Conservation (phyloP, 2,329 filamentous ascomycete species). For the Cercospora beticola region DNA sequence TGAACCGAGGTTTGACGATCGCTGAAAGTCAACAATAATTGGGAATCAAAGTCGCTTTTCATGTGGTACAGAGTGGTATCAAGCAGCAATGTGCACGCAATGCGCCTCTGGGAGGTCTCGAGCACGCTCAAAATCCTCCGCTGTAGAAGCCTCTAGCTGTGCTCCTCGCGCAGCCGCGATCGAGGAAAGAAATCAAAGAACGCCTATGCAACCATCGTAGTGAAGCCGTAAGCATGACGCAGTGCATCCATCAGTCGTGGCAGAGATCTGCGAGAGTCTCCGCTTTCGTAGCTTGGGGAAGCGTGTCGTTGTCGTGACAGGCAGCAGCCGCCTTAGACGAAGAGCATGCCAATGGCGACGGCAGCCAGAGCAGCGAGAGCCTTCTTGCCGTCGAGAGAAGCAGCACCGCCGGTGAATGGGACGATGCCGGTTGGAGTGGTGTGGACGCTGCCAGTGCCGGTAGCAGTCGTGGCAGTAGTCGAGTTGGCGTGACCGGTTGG, state of each 20-base stretch:
- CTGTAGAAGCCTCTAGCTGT: background rate
- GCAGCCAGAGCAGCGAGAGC: constrained; percentile 7
- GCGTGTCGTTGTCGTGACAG: background rate
- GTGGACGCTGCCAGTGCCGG: background rate
- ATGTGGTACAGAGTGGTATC: background rate
- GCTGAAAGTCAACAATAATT: background rate
- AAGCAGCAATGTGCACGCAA: background rate
- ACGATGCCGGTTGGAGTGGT: constrained; percentile 4
- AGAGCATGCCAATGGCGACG: constrained; percentile 8
- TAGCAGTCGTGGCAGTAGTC: background rate
- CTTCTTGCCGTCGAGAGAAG: constrained; percentile 1
- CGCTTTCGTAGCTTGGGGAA: background rate
- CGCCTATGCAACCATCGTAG: background rate
- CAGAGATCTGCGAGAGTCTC: background rate
- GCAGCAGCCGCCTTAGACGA: background rate
- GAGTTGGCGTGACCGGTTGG: constrained; percentile 4
- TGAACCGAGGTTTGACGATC: background rate
- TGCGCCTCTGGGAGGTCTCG: background rate
- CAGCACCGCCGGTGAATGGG: constrained; percentile 6
- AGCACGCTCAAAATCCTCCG: background rate
- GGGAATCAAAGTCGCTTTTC: background rate
- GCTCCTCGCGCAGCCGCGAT: background rate
- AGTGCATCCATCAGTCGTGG: background rate
- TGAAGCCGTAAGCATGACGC: background rate
- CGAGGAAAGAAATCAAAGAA: background rate